Evolutionary conservation across 108 stramenopile species (phyloP).

Genomic region (Parmales sp.): DNA sequence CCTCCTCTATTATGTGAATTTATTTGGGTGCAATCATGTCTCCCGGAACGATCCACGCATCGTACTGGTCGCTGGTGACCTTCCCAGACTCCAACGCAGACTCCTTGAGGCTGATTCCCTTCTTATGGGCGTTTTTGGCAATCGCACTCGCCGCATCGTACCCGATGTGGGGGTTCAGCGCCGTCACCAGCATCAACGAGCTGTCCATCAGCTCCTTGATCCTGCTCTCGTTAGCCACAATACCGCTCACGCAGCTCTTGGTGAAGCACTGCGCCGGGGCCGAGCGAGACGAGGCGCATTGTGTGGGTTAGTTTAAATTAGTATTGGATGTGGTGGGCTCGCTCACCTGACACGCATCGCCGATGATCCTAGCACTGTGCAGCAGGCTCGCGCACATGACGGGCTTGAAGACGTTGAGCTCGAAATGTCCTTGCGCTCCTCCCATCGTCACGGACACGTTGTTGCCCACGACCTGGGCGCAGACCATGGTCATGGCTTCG

Average conservation of each 20-base stretch:
- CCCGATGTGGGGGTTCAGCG: constrained; percentile 94
- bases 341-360: too few relatives aligned
- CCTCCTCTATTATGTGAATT: too few relatives aligned
- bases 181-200: constrained; percentile 93
- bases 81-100: constrained; percentile 74
- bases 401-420: constrained; percentile 98
- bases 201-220: constrained; percentile 76
- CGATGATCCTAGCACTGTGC: constrained; percentile 81
- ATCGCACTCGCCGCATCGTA: constrained; percentile 94
- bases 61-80: constrained; percentile 88
- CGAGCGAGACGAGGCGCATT: too few relatives aligned
- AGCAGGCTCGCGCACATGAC: constrained; percentile 88
- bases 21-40: constrained; percentile 82
- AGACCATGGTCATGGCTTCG: constrained; percentile 97
- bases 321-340: too few relatives aligned
- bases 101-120: constrained; percentile 80
- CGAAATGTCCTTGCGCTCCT: constrained; percentile 93
- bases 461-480: constrained; percentile 97
- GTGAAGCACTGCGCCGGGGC: constrained; percentile 66
- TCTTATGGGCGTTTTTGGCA: constrained; percentile 93
- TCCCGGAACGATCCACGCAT: constrained; percentile 86
- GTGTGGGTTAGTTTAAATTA: too few relatives aligned
- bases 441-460: constrained; percentile 82
- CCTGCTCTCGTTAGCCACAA: constrained; percentile 66
- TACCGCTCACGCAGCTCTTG: constrained; percentile 75